Base-by-base conservation (phyloP, 2,329 filamentous ascomycete genomes). In the Fusarium drepaniforme region DNA sequence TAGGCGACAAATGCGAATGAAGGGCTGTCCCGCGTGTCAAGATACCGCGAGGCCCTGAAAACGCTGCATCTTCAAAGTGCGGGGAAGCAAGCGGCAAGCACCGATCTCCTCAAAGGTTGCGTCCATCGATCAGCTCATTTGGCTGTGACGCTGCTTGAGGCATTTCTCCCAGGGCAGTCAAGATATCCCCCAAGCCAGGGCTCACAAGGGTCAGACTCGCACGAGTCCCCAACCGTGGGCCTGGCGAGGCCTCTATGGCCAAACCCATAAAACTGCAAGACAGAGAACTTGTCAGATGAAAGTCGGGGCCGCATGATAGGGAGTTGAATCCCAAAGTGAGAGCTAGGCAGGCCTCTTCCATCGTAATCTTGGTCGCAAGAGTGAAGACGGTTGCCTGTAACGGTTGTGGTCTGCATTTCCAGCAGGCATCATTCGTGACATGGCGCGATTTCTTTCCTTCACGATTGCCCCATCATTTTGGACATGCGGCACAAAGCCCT, bases 1-100 rank as follows among this genome's bases (percentile, higher is more conserved):
- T 56, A 30, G 46, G 46, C 21, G n/a, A 61, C 23, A 12, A 25
- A 23, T 53, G 28, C n/a, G 40, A 53, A 64, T 25, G 40, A 46
- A 64, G 33, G 44, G 57, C 53, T 40, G 42, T 28, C 28, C 23
- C 44, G 58, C 61, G 28, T 58, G 23, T 64, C 58, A 33, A 13
- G 38, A 38, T 46, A 59, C 21, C n/a, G 53, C 65, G 51, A 46
- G 58, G 57, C n/a, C 67, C 62, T 74, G 60, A 53, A 59, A 71
- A 35, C 44, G 44, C 51, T 13, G 25, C 7, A 35, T 53, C 51
- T 28, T 61, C 51, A 60, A 57, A 38, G 33, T 37, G 58, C 30
- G 28, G 23, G 28, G 53, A 25, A 40, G 38, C 62, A 46, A 61
- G 60, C 38, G 30, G 38, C n/a, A 16, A 49, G 59, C 28, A 51